Evolutionary conservation across 2,329 filamentous ascomycete genomes (phyloP).

Genomic region (Emericellopsis cladophorae): DNA sequence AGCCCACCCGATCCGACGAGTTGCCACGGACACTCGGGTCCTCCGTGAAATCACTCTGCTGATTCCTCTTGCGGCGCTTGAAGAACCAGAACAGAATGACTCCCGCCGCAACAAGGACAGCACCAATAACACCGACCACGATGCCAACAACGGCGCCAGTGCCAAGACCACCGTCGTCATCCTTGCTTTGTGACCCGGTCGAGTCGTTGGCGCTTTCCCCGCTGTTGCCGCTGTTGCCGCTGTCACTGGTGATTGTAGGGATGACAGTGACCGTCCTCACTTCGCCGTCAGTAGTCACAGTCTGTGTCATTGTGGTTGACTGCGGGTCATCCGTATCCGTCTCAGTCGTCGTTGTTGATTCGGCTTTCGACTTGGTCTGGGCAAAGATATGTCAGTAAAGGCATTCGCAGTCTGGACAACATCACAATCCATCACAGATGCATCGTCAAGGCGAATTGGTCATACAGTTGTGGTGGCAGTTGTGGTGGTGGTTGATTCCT

Average conservation of each 20-base stretch:
- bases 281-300: conserved; percentile 40
- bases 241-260: conserved; percentile 18
- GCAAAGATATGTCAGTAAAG: not conserved
- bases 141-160: conserved; percentile 40
- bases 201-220: conserved; percentile 4
- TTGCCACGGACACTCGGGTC: conserved; percentile 35
- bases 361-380: not conserved
- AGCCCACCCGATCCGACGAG: conserved; percentile 34
- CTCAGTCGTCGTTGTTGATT: no score
- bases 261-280: conserved; percentile 42
- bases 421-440: no score
- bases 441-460: not conserved
- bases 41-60: conserved; percentile 27
- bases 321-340: conserved; percentile 7
- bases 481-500: conserved; percentile 3
- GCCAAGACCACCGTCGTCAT: conserved; percentile 7
- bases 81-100: conserved; percentile 26
- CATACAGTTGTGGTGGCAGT: not conserved
- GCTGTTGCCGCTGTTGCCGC: conserved; percentile 2
- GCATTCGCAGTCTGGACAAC: not conserved
- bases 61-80: conserved; percentile 28
- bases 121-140: conserved; percentile 34
- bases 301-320: conserved; percentile 27
- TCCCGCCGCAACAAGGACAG: conserved; percentile 23
- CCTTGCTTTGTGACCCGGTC: conserved; percentile 7